phyloP scores from a whole-genome alignment of 345 rosid genomes.

The Raphanus raphanistrum region DNA sequence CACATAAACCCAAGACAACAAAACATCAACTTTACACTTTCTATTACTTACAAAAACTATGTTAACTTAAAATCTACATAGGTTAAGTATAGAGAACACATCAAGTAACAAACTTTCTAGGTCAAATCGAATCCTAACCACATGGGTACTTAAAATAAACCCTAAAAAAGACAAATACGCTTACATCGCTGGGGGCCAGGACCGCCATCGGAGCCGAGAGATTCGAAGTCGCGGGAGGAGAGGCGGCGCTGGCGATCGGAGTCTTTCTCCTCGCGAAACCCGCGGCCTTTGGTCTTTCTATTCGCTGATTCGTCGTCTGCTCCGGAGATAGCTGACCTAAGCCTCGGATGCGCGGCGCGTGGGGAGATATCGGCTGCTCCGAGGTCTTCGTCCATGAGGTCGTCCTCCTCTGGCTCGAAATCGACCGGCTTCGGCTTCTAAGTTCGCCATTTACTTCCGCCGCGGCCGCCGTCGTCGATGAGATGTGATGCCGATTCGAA shows the following conservation, averaged over 20 bases:
- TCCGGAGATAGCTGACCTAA: slow-evolving; percentile 85
- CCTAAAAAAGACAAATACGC: neutral
- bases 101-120: too few relatives aligned
- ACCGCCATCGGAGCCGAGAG: slow-evolving; percentile 80
- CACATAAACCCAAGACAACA: slow-evolving; percentile 26
- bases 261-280: slow-evolving; percentile 70
- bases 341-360: slow-evolving; percentile 63
- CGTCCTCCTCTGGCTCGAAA: slow-evolving; percentile 94
- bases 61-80: neutral
- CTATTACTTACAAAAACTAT: neutral
- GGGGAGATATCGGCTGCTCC: slow-evolving; percentile 63
- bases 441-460: slow-evolving; percentile 57
- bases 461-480: slow-evolving; percentile 38
- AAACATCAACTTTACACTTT: neutral
- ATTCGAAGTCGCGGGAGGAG: slow-evolving; percentile 76
- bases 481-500: slow-evolving; percentile 16
- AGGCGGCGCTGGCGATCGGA: slow-evolving; percentile 72
- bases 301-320: slow-evolving; percentile 52
- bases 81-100: too few relatives aligned
- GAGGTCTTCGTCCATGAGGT: slow-evolving; percentile 96
- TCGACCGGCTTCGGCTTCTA: slow-evolving; percentile 84
- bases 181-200: slow-evolving; percentile 93
- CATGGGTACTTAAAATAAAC: slow-evolving; percentile 3
- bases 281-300: slow-evolving; percentile 89
- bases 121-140: neutral